Base-by-base conservation (phyloP, 345 rosid species). In the Combretum micranthum region DNA sequence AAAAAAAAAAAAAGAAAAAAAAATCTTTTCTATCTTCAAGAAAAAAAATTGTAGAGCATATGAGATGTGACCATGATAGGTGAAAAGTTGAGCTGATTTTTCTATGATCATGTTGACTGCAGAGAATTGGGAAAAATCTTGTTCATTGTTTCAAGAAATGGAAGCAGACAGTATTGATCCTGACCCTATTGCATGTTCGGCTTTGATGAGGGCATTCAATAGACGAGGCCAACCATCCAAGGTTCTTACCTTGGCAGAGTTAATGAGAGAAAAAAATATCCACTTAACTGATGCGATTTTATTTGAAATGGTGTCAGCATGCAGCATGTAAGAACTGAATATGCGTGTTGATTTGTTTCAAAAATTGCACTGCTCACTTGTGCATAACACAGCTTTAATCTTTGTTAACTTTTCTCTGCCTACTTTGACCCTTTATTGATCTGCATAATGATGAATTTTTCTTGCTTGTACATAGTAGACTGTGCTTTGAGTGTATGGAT, bases 191-290 rank as follows among this genome's bases (percentile, higher is more conserved):
- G 95, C 88, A 20, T 84, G 83, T 65, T 83, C 96, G 15, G 92
- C 84, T 44, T 64, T 88, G 69, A 88, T 92, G 96, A 84, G 83
- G 77, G 87, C 93, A 69, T 88, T 86, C 63, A 92, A 88, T 68
- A 84, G 81, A 69, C 83, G 81, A 69, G 88, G 79, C 25, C 75
- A 74, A 52, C 84, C 93, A 1, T 77, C 88, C 18, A 81, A 86
- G 79, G 90, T 88, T 58, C 80, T 88, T 58, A 55, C 63, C 61
- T 67, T 88, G 53, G 85, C 83, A 55, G 82, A 83, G 51, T 69
- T 73, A 52, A 83, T 88, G 90, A 73, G 64, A 61, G 92, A 84
- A 61, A 86, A 69, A 69, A 74, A 77, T 23, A 68, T 88, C 51
- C 73, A 90, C 57, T 80, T 86, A 59, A 68, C 22, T 25, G 92